A percentile compares a stretch with the other conserved stretches of the same genome.
Conservation (phyloP, 257 asterid genomes). For the Fraxinus pennsylvanica region DNA sequence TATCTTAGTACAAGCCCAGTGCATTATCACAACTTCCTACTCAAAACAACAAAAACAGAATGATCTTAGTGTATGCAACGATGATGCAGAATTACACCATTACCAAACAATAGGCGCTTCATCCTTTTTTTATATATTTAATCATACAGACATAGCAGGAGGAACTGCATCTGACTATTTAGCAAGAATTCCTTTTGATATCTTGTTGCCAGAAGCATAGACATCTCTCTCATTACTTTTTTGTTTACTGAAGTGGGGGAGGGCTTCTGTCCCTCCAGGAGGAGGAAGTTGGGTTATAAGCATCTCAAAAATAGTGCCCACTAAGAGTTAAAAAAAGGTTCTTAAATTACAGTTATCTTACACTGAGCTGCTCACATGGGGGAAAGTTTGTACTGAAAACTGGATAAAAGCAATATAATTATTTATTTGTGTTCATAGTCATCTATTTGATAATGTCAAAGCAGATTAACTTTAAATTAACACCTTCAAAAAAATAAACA, state of each 20-base stretch:
- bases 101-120: slow-evolving; percentile 2
- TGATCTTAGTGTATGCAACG: slow-evolving; percentile 16
- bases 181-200: not conserved
- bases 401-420: not conserved
- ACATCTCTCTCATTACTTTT: not conserved
- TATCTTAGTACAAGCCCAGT: slow-evolving; percentile 91
- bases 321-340: not conserved
- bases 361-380: not conserved
- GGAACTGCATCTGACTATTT: slow-evolving; percentile 6
- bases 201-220: not conserved
- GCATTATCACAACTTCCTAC: slow-evolving; percentile 92
- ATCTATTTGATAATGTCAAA: too few relatives aligned
- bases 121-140: slow-evolving; percentile 15
- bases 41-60: slow-evolving; percentile 31
- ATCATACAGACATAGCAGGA: slow-evolving; percentile 20
- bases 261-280: not conserved
- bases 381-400: not conserved
- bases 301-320: not conserved
- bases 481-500: too few relatives aligned
- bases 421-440: not conserved
- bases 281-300: not conserved
- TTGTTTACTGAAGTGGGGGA: not conserved
- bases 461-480: too few relatives aligned
- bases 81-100: slow-evolving; percentile 10
- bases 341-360: not conserved